These are phyloP conservation scores for Hymenotorrendiella dingleyae DNA, from an alignment of 2,329 filamentous ascomycete genomes.

Conservation along the genomic window DNA sequence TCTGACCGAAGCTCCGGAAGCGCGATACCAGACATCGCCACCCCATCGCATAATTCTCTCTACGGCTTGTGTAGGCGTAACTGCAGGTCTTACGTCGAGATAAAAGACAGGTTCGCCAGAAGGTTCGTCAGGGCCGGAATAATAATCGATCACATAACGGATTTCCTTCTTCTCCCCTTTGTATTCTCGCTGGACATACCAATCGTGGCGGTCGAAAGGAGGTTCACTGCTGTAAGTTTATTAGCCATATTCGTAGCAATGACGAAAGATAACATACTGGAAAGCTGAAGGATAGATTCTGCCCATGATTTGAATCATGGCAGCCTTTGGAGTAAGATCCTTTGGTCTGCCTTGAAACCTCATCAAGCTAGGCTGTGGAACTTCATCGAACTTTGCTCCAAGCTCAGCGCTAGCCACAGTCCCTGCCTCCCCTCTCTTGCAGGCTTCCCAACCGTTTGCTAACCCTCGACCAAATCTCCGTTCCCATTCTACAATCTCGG, in stretches of 20 bases:
- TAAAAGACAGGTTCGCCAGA: slow-evolving; percentile 92
- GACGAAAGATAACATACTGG: slow-evolving; percentile 46
- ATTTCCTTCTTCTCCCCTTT: slow-evolving; percentile 68
- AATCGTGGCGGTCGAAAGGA: slow-evolving; percentile 95
- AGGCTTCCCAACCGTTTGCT: slow-evolving; percentile 64
- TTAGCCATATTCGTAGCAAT: slow-evolving; percentile 9
- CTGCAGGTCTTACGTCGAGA: slow-evolving; percentile 85
- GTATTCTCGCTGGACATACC: slow-evolving; percentile 75
- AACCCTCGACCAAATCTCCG: slow-evolving; percentile 73
- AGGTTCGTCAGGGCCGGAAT: slow-evolving; percentile 66
- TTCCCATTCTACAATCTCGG: slow-evolving; percentile 93
- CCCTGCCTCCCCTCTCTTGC: slow-evolving; percentile 67
- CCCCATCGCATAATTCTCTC: slow-evolving; percentile 86
- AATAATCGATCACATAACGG: slow-evolving; percentile 96
- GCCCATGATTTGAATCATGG: slow-evolving; percentile 74
- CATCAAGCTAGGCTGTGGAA: slow-evolving; percentile 64
- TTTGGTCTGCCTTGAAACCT: slow-evolving; percentile 85
- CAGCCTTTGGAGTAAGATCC: slow-evolving; percentile 87
- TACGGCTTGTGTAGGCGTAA: slow-evolving; percentile 71
- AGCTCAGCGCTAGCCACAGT: slow-evolving; percentile 36
- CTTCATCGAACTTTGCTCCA: slow-evolving; percentile 47
- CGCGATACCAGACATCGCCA: slow-evolving; percentile 79
- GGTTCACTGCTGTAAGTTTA: slow-evolving; percentile 58
- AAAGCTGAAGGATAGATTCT: slow-evolving; percentile 75
- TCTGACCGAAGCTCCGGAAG: slow-evolving; percentile 26